Evolutionary conservation across 352 stramenopile genomes (phyloP).

Genomic region (Lagenidium sp.): DNA sequence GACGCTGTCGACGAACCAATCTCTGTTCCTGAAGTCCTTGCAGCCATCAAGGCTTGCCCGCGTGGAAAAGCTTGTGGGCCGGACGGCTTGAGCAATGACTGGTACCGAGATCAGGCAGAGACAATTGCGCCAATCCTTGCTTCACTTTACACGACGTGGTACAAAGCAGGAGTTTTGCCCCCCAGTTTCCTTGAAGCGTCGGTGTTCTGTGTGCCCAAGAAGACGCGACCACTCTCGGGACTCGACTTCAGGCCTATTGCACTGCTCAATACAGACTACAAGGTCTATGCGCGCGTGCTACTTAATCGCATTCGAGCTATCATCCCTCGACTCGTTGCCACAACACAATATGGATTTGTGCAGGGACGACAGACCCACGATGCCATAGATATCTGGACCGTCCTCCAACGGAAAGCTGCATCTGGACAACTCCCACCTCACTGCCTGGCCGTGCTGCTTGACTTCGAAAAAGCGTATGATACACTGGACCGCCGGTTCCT

Average conservation of each 20-base stretch:
- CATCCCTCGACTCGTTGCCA: neutral
- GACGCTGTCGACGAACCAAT: too few species aligned
- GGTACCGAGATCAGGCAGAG: slow-evolving; percentile 3
- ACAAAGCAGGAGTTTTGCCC: neutral
- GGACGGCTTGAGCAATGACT: slow-evolving; percentile 8
- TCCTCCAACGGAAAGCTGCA: neutral
- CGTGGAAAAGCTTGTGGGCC: slow-evolving; percentile 5
- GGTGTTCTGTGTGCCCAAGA: slow-evolving; percentile 3
- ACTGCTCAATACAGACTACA: too few species aligned
- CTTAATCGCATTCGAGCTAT: too few species aligned
- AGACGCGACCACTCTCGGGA: neutral
- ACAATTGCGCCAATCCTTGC: neutral
- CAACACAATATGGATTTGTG: neutral
- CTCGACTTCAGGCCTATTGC: slow-evolving; percentile 6
- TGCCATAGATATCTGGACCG: neutral
- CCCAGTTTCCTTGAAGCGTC: neutral
- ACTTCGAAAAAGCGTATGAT: slow-evolving; percentile 3
- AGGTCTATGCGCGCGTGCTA: slow-evolving; percentile 3
- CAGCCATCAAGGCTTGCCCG: neutral
- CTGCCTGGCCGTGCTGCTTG: neutral
- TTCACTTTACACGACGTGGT: neutral
- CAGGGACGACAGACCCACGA: neutral
- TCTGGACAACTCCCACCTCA: too few species aligned
- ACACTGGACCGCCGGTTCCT: neutral
- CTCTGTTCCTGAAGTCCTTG: neutral